phyloP scores from a whole-genome alignment of 2,329 filamentous ascomycete genomes.

The Sporothrix inflata region DNA sequence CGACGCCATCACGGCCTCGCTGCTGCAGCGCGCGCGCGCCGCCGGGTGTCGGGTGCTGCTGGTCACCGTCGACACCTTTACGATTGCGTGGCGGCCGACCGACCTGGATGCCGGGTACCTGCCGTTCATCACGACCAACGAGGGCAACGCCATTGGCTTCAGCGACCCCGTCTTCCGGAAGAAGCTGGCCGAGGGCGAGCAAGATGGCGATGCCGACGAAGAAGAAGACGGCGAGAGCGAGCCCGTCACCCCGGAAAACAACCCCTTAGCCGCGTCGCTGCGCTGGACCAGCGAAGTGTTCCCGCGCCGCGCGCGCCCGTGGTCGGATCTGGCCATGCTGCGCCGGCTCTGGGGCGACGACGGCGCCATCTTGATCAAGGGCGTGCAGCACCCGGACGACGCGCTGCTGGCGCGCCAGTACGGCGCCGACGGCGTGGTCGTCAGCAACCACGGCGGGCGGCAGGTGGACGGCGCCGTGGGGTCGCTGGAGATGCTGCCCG shows the following conservation, averaged over 20 bases:
- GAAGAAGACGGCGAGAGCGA: conserved; percentile 44
- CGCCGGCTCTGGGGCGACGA: conserved; percentile 53
- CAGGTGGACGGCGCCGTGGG: conserved; percentile 60
- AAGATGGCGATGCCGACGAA: conserved; percentile 36
- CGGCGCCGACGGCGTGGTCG: conserved; percentile 56
- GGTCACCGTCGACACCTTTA: conserved; percentile 73
- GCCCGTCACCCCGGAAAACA: conserved; percentile 49
- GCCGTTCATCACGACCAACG: conserved; percentile 52
- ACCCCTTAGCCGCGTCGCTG: conserved; percentile 52
- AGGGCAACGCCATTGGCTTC: conserved; percentile 66
- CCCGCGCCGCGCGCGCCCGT: conserved; percentile 56
- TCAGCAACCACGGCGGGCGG: conserved; percentile 62
- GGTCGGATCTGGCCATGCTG: conserved; percentile 64
- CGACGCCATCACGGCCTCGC: conserved; percentile 65
- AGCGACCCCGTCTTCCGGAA: conserved; percentile 67
- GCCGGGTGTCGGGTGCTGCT: conserved; percentile 68
- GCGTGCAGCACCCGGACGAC: conserved; percentile 56
- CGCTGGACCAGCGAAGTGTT: conserved; percentile 59
- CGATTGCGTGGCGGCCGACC: conserved; percentile 68
- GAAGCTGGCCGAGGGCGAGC: conserved; percentile 52
- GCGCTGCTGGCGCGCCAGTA: conserved; percentile 49
- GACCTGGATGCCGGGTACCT: conserved; percentile 67
- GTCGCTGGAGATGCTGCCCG: conserved; percentile 59
- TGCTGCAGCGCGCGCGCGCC: conserved; percentile 62
- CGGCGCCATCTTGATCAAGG: conserved; percentile 68